phyloP scores from a whole-genome alignment of 768 basidiomycete genomes.

The Psilocybe subaeruginosa region DNA sequence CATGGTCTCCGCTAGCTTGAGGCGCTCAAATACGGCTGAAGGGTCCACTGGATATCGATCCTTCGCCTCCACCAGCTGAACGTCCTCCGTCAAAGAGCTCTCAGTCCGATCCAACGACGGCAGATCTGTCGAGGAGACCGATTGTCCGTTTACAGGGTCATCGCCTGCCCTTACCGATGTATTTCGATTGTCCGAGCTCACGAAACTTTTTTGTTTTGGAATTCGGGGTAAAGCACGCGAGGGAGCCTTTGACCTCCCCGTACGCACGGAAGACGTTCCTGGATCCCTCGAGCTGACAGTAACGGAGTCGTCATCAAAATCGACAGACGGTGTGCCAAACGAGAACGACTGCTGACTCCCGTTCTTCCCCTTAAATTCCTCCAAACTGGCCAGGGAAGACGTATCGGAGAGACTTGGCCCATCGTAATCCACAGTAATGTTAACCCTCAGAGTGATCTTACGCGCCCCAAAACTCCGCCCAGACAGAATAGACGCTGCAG shows the following conservation, averaged over 20 bases:
- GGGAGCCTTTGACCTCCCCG: slow-evolving; percentile 11
- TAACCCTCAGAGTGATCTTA: slow-evolving; percentile 78
- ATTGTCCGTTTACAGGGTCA: slow-evolving; percentile 4
- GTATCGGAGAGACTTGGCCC: slow-evolving; percentile 91
- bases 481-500: slow-evolving; percentile 75
- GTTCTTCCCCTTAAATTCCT: slow-evolving; percentile 68
- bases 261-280: slow-evolving; percentile 28
- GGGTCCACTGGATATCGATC: slow-evolving; percentile 43
- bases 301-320: slow-evolving; percentile 71
- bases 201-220: slow-evolving; percentile 24
- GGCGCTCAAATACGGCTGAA: slow-evolving; percentile 55
- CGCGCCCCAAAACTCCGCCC: slow-evolving; percentile 66
- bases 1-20: slow-evolving; percentile 51
- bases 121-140: neutral
- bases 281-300: slow-evolving; percentile 77
- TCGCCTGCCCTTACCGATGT: slow-evolving; percentile 10
- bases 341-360: slow-evolving; percentile 61
- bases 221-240: slow-evolving; percentile 14
- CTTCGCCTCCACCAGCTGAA: slow-evolving; percentile 25
- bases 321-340: slow-evolving; percentile 42
- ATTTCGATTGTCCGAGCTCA: slow-evolving; percentile 14
- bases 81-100: slow-evolving; percentile 24
- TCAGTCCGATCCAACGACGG: neutral
- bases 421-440: slow-evolving; percentile 86
- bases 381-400: slow-evolving; percentile 76